Percentiles rank a stretch among this genome's conserved stretches.
phyloP scores from a whole-genome alignment of 805 yeast genomes.

The Candida alai region DNA sequence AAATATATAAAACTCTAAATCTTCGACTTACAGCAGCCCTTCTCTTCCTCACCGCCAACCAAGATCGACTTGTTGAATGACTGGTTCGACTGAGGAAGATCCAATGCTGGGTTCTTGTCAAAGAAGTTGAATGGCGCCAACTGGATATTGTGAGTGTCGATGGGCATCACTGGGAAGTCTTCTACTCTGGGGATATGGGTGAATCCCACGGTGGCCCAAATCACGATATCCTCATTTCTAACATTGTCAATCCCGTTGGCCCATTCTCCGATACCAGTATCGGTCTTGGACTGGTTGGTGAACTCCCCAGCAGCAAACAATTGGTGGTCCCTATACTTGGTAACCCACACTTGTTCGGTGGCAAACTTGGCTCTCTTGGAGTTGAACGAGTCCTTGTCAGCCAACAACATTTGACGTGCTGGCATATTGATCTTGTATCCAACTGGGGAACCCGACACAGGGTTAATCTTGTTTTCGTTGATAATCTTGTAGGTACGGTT shows the following conservation, averaged over 20 bases:
- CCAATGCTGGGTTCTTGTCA: conserved; percentile 73
- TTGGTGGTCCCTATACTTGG: conserved; percentile 70
- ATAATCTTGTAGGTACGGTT: conserved; percentile 72
- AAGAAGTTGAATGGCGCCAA: conserved; percentile 73
- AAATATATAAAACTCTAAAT: conserved; percentile 1
- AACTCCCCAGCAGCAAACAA: conserved; percentile 81
- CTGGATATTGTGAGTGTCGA: conserved; percentile 64
- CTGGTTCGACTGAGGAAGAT: conserved; percentile 69
- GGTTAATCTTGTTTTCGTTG: conserved; percentile 69
- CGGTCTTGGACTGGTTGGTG: conserved; percentile 72
- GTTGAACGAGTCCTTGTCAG: conserved; percentile 59
- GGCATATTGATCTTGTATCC: conserved; percentile 74
- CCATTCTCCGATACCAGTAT: conserved; percentile 70
- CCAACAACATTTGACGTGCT: conserved; percentile 72
- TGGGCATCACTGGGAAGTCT: conserved; percentile 90
- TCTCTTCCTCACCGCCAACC: conserved; percentile 22
- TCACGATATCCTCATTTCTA: conserved; percentile 71
- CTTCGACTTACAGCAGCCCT: conserved; percentile 35
- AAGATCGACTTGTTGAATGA: conserved; percentile 60
- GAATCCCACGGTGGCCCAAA: conserved; percentile 79
- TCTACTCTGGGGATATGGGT: conserved; percentile 81
- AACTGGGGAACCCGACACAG: conserved; percentile 65
- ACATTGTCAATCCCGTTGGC: conserved; percentile 64
- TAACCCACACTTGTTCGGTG: conserved; percentile 78
- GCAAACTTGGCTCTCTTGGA: conserved; percentile 71